These are phyloP conservation scores for Gardenia jasminoides DNA, from an alignment of 257 asterid species.

Conservation along the genomic window DNA sequence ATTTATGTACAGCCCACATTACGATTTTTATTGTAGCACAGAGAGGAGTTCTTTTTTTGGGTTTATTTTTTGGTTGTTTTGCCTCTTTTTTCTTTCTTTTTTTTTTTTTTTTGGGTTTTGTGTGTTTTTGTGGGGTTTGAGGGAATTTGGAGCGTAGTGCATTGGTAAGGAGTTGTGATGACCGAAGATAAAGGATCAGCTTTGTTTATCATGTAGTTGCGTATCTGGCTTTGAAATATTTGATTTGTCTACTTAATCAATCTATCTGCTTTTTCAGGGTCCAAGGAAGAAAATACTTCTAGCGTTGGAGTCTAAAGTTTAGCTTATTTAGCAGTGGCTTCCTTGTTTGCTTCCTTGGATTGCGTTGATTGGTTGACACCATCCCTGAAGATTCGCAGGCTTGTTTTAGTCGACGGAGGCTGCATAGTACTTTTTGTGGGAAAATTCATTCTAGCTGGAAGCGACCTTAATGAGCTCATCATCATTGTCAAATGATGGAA, in stretches of 20 bases:
- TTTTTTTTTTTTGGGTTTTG: too few species aligned
- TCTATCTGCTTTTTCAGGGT: slow-evolving; percentile 54
- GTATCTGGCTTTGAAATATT: not conserved
- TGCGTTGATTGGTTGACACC: slow-evolving; percentile 10
- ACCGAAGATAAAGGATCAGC: not conserved
- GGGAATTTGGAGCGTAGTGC: too few species aligned
- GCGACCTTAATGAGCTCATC: slow-evolving; percentile 14
- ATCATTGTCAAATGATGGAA: not conserved
- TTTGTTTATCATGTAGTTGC: not conserved
- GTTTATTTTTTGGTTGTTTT: too few species aligned
- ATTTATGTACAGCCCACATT: not conserved
- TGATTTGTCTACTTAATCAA: not conserved
- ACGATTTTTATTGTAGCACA: too few species aligned
- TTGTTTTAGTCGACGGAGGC: slow-evolving; percentile 18
- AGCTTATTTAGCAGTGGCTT: slow-evolving; percentile 25
- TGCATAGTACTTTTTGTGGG: slow-evolving; percentile 24
- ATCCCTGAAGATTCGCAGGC: slow-evolving; percentile 23
- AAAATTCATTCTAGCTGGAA: slow-evolving; percentile 21
- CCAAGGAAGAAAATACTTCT: slow-evolving; percentile 96
- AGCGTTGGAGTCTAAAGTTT: slow-evolving; percentile 68
- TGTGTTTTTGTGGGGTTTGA: too few species aligned
- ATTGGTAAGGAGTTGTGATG: not conserved
- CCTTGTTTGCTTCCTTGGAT: slow-evolving; percentile 21
- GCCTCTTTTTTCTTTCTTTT: too few species aligned
- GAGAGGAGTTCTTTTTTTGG: too few species aligned